phyloP scores from a whole-genome alignment of 257 asterid species.

The Ballota nigra region DNA sequence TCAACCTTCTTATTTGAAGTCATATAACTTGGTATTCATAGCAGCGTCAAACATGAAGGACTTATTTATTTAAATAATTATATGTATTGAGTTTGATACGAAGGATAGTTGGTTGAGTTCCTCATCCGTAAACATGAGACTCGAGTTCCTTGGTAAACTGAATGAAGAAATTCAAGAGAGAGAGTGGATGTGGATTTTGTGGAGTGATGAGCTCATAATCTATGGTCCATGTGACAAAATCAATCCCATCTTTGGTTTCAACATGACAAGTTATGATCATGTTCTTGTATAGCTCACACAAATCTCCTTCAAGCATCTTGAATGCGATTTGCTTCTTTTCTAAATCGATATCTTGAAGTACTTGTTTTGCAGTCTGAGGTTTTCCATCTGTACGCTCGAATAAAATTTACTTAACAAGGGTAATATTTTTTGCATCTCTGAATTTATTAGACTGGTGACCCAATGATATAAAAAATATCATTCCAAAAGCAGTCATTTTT shows the following conservation, averaged over 20 bases:
- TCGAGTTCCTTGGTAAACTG: slow-evolving; percentile 32
- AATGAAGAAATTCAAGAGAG: slow-evolving; percentile 26
- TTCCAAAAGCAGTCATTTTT: too few relatives aligned
- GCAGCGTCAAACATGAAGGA: too few relatives aligned
- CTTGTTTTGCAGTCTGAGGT: slow-evolving; percentile 19
- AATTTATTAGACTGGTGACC: too few relatives aligned
- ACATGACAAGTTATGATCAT: slow-evolving; percentile 25
- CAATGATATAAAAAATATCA: too few relatives aligned
- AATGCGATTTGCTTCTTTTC: slow-evolving; percentile 24
- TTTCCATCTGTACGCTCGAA: slow-evolving; percentile 21
- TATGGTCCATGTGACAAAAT: slow-evolving; percentile 35
- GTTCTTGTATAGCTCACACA: slow-evolving; percentile 30
- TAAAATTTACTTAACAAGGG: neutral
- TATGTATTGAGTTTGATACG: neutral
- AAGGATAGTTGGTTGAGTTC: neutral
- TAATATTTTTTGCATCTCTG: too few relatives aligned
- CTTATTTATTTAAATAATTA: too few relatives aligned
- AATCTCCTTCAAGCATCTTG: slow-evolving; percentile 32
- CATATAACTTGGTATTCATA: too few relatives aligned
- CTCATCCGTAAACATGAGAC: slow-evolving; percentile 20
- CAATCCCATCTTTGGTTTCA: slow-evolving; percentile 25
- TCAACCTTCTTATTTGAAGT: too few relatives aligned
- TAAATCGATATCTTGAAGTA: slow-evolving; percentile 27
- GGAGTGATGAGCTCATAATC: slow-evolving; percentile 31
- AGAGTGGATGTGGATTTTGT: slow-evolving; percentile 22